phyloP scores from a whole-genome alignment of 139 green algal species.

The Haematococcus lacustris region DNA sequence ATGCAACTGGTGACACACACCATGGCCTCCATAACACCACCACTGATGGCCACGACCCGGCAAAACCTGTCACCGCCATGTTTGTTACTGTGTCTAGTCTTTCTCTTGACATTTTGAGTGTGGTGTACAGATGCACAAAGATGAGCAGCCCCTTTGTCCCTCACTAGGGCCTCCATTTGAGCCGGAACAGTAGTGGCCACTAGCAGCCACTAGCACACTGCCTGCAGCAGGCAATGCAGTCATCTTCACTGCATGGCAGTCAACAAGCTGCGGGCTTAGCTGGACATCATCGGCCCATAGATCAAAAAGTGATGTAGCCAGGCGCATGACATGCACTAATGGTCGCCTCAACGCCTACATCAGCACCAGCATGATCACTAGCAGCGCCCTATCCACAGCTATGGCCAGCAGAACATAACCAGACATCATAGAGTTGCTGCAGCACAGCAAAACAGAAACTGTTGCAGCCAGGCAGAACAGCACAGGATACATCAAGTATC shows the following conservation, averaged over 20 bases:
- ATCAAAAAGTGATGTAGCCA: background rate
- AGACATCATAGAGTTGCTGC: background rate
- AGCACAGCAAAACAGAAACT: background rate
- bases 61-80: too few relatives aligned
- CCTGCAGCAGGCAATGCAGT: background rate
- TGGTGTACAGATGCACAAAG: background rate
- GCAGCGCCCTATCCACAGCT: background rate
- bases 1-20: background rate
- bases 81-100: background rate
- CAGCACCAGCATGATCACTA: background rate
- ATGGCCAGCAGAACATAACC: background rate
- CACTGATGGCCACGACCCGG: background rate
- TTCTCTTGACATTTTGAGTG: background rate
- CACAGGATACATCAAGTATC: too few relatives aligned
- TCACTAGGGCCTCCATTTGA: too few relatives aligned
- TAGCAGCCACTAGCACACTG: background rate
- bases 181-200: too few relatives aligned
- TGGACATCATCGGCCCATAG: background rate
- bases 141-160: too few relatives aligned
- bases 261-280: too few relatives aligned
- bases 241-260: too few relatives aligned
- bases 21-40: background rate
- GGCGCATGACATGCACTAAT: background rate
- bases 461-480: too few relatives aligned
- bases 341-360: background rate